phyloP scores from a whole-genome alignment of 108 stramenopile species.

The Nitzschia palea region DNA sequence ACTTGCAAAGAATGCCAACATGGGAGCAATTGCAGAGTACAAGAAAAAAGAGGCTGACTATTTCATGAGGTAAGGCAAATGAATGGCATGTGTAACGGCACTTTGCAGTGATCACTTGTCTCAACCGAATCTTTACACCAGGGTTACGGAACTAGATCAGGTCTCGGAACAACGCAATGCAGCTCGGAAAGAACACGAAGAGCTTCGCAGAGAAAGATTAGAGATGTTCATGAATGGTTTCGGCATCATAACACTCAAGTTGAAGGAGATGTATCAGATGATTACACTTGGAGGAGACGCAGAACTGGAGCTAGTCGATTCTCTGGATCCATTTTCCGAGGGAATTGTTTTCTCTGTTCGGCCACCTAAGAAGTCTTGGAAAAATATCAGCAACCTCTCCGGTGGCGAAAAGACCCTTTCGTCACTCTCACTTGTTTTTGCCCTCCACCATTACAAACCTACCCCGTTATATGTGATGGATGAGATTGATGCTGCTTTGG shows the following conservation, averaged over 20 bases:
- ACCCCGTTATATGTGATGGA: conserved; percentile 99
- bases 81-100: background rate
- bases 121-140: conserved; percentile 10
- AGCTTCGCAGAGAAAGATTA: conserved; percentile 90
- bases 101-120: background rate
- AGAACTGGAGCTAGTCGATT: conserved; percentile 98
- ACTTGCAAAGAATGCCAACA: conserved; percentile 89
- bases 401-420: conserved; percentile 99
- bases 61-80: conserved; percentile 56
- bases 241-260: conserved; percentile 91
- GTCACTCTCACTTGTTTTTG: conserved; percentile 98
- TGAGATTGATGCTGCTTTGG: conserved; percentile 99
- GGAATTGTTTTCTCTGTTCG: conserved; percentile 97
- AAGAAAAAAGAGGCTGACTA: conserved; percentile 91
- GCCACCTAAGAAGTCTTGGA: conserved; percentile 99
- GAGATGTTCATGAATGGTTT: conserved; percentile 99
- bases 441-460: conserved; percentile 99
- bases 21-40: conserved; percentile 94
- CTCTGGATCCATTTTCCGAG: conserved; percentile 98
- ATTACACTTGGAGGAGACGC: conserved; percentile 99
- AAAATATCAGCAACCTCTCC: conserved; percentile 96
- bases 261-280: conserved; percentile 99
- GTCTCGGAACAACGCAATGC: conserved; percentile 85
- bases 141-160: conserved; percentile 89
- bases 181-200: conserved; percentile 86